Conservation (phyloP, 176 grass and related monocot species). For the Juncus inflexus region DNA sequence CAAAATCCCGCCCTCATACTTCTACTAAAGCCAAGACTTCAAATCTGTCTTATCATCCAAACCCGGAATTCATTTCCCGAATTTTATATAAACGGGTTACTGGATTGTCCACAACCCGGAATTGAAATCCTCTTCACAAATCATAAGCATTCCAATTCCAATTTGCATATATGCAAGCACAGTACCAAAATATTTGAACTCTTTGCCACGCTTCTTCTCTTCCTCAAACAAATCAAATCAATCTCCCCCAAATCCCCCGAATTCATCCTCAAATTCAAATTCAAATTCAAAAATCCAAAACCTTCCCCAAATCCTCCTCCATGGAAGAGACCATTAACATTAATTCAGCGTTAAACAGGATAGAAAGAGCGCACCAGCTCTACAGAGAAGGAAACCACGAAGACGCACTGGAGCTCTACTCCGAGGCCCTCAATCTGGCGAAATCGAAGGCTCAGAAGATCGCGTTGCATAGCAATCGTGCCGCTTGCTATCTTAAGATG, state of each 20-base stretch:
- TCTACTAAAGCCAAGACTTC: no score
- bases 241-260: neutral
- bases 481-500: constrained; percentile 93
- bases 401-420: constrained; percentile 81
- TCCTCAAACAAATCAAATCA: neutral
- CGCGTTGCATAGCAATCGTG: constrained; percentile 92
- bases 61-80: no score
- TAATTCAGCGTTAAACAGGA: constrained; percentile 28
- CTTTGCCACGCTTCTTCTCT: neutral
- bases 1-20: no score
- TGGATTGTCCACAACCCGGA: no score
- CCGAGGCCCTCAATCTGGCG: constrained; percentile 66
- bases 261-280: neutral
- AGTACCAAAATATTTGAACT: no score
- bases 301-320: neutral
- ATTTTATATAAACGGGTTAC: no score
- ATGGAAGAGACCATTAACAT: constrained; percentile 2
- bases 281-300: constrained; percentile 38
- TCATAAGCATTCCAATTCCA: no score
- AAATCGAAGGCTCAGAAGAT: constrained; percentile 69
- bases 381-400: constrained; percentile 80
- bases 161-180: no score
- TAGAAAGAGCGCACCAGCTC: constrained; percentile 81
- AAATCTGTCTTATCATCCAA: no score
- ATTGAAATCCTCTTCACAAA: no score